A percentile compares a stretch with the other conserved stretches of the same genome.
phyloP scores from a whole-genome alignment of 1,284 basidiomycete species.

The Golubevia sp. region DNA sequence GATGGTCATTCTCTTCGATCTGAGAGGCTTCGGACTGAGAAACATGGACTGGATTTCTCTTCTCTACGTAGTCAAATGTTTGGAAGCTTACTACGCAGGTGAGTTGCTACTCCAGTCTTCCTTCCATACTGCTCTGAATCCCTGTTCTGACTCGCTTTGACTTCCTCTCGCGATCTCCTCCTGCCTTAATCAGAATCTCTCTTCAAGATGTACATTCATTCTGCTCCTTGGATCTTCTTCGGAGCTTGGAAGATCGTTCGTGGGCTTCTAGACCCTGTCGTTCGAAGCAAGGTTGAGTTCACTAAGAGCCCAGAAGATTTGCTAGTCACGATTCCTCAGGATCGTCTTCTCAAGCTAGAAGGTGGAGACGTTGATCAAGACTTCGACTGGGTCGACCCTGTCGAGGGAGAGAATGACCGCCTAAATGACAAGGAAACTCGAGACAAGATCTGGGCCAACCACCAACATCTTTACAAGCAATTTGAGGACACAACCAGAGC shows the following conservation, averaged over 20 bases:
- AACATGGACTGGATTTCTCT: slow-evolving; percentile 15
- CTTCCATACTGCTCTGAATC: too few relatives aligned
- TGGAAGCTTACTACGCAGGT: slow-evolving; percentile 58
- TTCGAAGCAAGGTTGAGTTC: slow-evolving; percentile 13
- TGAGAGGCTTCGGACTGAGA: slow-evolving; percentile 5
- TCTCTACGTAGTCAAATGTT: slow-evolving; percentile 41
- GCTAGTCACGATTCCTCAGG: slow-evolving; percentile 20
- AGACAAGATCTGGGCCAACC: slow-evolving; percentile 28
- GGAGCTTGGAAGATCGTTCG: slow-evolving; percentile 45
- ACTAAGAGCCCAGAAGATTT: slow-evolving; percentile 34
- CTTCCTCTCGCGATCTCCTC: too few relatives aligned
- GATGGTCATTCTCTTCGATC: background rate
- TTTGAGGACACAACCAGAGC: slow-evolving; percentile 46
- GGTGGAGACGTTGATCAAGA: slow-evolving; percentile 30
- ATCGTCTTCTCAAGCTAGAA: slow-evolving; percentile 26
- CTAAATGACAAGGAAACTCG: slow-evolving; percentile 36
- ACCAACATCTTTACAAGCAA: slow-evolving; percentile 37
- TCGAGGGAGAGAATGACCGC: slow-evolving; percentile 38
- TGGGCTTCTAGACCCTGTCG: slow-evolving; percentile 15
- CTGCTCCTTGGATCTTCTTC: slow-evolving; percentile 54
- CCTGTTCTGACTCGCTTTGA: too few relatives aligned
- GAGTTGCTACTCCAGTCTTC: too few relatives aligned
- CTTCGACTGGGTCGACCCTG: slow-evolving; percentile 39
- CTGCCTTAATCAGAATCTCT: too few relatives aligned
- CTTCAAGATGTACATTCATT: slow-evolving; percentile 46